Base-by-base conservation (phyloP, 306 rosid species). In the Acacia crassicarpa region DNA sequence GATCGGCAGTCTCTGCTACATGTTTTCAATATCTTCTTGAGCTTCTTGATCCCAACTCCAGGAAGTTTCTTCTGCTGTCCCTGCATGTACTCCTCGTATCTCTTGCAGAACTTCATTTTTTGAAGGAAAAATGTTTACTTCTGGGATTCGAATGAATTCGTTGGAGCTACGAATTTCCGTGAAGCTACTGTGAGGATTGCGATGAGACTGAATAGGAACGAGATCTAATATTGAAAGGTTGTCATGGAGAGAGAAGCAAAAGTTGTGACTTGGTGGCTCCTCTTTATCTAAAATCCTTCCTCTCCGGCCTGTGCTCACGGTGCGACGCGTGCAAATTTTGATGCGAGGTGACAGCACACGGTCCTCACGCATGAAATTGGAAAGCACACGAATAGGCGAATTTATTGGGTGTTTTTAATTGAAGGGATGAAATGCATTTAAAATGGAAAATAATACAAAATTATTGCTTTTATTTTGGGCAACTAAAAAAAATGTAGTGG, bases 51-150 rank as follows among this genome's bases (percentile, higher is more conserved):
- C 7, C 94, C 96, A 78, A 95, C 90, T 43, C 69, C 97, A 5
- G 97, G 99, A 22, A 93, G 90, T 48, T 92, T 89, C 73, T 86
- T 83, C 87, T 87, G 82, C 70, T 93, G 97, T 44, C 87, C 88
- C 77, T 89, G 92, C 96, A 93, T 86, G 91, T 91, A 95, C 68
- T 92, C 89, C 70, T 89, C 92, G 84, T 95, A 95, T 84, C 75
- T 91, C 89, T 95, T 95, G 88, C 97, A 91, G 89, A 95, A 95
- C 87, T 95, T 95, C 99, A 95, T 95, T 46, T 85, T 88, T 8
- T 62, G 61, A 61, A 40, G 10, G 3, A 72, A 40, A 32, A 83
- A 45, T 62, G 83, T 79, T 8, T 12, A 8, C 40, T 16, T 16
- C 10, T 5, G 43, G 8, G 49, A 20, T 38, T 68, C 7, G 16